Evolutionary conservation across 257 asterid genomes (phyloP), one percentile per base, ranked within the genome.

Genomic region (Scutellaria galericulata): DNA sequence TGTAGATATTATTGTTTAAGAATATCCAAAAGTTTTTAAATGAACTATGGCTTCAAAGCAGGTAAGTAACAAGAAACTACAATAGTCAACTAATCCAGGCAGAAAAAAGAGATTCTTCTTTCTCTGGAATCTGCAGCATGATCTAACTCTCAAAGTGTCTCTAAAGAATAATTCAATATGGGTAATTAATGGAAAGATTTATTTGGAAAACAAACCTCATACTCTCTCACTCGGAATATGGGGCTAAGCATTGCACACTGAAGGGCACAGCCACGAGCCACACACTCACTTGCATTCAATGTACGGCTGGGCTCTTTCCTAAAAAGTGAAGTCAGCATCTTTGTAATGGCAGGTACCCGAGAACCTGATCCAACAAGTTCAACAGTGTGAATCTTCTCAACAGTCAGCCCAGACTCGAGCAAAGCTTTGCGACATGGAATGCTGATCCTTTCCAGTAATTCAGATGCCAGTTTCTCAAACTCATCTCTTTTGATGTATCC

Each of bases 181-280:
- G 47, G 39, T 31, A n/a, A 46, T 41, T 35, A 31, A 68, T 20
- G 50, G 68, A 69, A 57, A 44, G 7, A 47, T 56, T 10, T 22
- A 18, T 47, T 37, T 46, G 24, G 40, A 65, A 65, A 64, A 82
- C 96, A 75, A 77, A 95, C 99, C 99, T 92, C 98, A 11, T 87
- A 95, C 31, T 90, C 97, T 83, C 89, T 87, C 69, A 87, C 96
- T 70, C 95, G 95, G 79, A 86, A 86, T 70, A 60, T 54, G 51
- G 98, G 95, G 88, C 99, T 90, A 65, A 95, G 93, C 98, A 91
- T 92, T 71, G 99, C 98, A 85, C 95, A 88, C 79, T 95, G 99
- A 70, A 95, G 71, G 58, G 97, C 95, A 80, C 97, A 95, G 24
- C 99, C 99, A 77, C 95, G 97, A 67, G 98, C 95, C 71, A 95